Conservation (phyloP, 768 basidiomycete genomes). For the Lactifluus piperatus region DNA sequence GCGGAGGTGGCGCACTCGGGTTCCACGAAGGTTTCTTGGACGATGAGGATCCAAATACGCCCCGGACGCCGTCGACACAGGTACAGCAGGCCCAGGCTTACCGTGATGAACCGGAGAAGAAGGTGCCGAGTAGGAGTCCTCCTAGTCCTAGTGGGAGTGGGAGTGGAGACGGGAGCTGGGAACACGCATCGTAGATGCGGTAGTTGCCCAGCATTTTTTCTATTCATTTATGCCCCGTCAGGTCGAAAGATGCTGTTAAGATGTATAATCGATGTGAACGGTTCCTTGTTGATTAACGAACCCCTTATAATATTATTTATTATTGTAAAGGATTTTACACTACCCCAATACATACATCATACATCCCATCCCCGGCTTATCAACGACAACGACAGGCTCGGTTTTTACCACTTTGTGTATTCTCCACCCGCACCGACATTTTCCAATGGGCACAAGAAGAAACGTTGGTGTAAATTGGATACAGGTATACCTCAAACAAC, state of each 20-base stretch:
- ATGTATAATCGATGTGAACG: not conserved
- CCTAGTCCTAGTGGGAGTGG: conserved; percentile 18
- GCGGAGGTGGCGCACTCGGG: conserved; percentile 28
- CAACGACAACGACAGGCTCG: too few relatives aligned
- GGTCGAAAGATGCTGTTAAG: not conserved
- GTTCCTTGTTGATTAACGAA: not conserved
- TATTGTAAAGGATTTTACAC: not conserved
- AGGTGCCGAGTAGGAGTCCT: not conserved
- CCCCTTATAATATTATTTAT: not conserved
- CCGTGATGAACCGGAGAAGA: conserved; percentile 45
- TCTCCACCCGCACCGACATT: too few relatives aligned
- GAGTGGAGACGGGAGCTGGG: conserved; percentile 61
- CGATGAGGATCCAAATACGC: conserved; percentile 51
- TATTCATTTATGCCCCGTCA: not conserved
- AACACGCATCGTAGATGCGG: conserved; percentile 47
- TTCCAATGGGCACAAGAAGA: not conserved
- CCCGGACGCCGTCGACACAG: conserved; percentile 21
- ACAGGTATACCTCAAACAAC: conserved; percentile 12
- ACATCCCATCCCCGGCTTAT: too few relatives aligned
- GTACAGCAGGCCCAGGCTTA: too few relatives aligned
- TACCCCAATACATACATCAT: too few relatives aligned
- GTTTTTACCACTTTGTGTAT: too few relatives aligned
- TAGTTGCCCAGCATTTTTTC: conserved; percentile 19
- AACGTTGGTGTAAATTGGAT: not conserved
- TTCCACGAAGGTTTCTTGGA: conserved; percentile 80